phyloP scores from a whole-genome alignment of 2,329 filamentous ascomycete genomes.

The Diaporthe aspalathi region DNA sequence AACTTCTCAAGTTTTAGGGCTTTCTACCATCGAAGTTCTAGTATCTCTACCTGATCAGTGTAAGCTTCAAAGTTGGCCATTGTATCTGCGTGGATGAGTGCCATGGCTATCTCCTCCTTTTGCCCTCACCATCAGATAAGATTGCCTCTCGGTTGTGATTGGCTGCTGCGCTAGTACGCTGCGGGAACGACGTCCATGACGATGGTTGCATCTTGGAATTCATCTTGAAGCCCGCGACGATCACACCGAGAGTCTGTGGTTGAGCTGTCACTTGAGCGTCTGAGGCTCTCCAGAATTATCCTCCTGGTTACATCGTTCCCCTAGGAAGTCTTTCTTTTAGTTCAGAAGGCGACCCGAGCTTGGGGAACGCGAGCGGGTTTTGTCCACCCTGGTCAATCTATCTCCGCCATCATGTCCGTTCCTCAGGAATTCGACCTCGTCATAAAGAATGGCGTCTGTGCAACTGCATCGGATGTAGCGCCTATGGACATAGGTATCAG shows the following conservation, averaged over 20 bases:
- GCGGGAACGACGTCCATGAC: slow-evolving; percentile 15
- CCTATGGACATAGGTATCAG: slow-evolving; percentile 56
- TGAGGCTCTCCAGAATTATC: too few relatives aligned
- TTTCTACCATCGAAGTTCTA: too few relatives aligned
- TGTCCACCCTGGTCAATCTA: too few relatives aligned
- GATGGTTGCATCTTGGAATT: background rate
- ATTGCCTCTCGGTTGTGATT: slow-evolving; percentile 11
- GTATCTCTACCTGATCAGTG: background rate
- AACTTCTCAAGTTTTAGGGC: background rate
- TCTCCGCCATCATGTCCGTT: background rate
- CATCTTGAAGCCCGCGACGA: too few relatives aligned
- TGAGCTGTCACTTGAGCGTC: fast-evolving
- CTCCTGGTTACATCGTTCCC: background rate
- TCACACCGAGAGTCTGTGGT: background rate
- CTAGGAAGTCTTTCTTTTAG: background rate
- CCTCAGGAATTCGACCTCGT: slow-evolving; percentile 51
- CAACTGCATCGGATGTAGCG: slow-evolving; percentile 55
- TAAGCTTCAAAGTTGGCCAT: too few relatives aligned
- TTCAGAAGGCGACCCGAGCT: background rate
- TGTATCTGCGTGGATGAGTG: background rate
- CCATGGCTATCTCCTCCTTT: slow-evolving; percentile 4
- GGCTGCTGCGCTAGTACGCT: slow-evolving; percentile 1
- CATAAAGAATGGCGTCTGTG: slow-evolving; percentile 56
- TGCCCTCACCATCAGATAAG: slow-evolving; percentile 1
- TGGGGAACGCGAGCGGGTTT: fast-evolving